phyloP scores from a whole-genome alignment of 2,329 filamentous ascomycete genomes.

The Beauveria brongniartii region DNA sequence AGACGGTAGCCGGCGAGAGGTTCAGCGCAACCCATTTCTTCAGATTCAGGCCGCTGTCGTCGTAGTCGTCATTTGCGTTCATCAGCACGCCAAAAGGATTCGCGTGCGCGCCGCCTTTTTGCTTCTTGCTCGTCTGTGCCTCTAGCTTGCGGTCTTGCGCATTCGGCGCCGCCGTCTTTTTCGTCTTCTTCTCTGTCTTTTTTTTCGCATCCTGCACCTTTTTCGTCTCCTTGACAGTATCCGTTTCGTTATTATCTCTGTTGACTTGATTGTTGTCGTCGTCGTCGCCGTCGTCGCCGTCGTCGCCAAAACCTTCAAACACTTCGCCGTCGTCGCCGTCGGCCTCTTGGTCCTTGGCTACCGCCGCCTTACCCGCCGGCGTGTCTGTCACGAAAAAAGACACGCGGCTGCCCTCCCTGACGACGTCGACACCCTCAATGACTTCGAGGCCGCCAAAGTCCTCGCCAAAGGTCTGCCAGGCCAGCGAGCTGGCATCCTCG shows the following conservation, averaged over 20 bases:
- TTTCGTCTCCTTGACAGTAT: slow-evolving; percentile 16
- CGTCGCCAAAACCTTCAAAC: slow-evolving; percentile 58
- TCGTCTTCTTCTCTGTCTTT: slow-evolving; percentile 26
- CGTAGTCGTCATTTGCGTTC: slow-evolving; percentile 43
- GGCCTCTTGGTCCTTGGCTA: slow-evolving; percentile 12
- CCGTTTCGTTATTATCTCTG: not conserved
- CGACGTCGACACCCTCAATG: slow-evolving; percentile 82
- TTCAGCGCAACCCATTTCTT: slow-evolving; percentile 71
- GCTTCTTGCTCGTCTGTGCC: slow-evolving; percentile 24
- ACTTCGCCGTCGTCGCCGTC: slow-evolving; percentile 54
- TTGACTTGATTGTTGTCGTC: not conserved
- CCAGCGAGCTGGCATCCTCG: slow-evolving; percentile 39
- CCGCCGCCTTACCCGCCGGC: slow-evolving; percentile 12
- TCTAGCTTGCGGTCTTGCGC: slow-evolving; percentile 18
- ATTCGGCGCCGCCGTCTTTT: slow-evolving; percentile 17
- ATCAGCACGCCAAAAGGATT: slow-evolving; percentile 50
- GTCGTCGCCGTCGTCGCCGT: slow-evolving; percentile 17
- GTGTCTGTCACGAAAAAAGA: slow-evolving; percentile 41
- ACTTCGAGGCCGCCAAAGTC: slow-evolving; percentile 91
- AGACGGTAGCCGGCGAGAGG: slow-evolving; percentile 63
- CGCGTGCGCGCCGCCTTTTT: slow-evolving; percentile 28
- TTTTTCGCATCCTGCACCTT: not conserved
- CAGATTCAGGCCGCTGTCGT: slow-evolving; percentile 57
- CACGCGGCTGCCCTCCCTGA: slow-evolving; percentile 53
- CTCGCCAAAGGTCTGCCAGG: slow-evolving; percentile 74